Percentiles rank a stretch among this genome's conserved stretches.
Conservation (phyloP, 495 filamentous ascomycete genomes). For the Delitschia confertaspora region DNA sequence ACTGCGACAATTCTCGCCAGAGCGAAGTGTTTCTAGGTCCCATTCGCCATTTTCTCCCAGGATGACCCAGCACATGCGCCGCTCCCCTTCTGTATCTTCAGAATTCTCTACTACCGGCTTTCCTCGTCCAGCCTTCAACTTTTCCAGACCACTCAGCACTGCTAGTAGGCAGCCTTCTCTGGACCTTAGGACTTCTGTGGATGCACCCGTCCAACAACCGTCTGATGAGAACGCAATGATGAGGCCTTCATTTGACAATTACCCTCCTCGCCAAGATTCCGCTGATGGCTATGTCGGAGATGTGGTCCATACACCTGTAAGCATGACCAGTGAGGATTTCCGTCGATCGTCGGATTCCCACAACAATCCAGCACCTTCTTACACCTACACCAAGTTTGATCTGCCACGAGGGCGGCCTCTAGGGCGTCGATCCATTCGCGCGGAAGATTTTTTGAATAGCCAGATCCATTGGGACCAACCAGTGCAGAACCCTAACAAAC, state of each 20-base stretch:
- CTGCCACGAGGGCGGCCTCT: constrained; percentile 73
- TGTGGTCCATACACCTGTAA: constrained; percentile 52
- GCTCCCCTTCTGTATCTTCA: constrained; percentile 76
- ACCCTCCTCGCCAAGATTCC: constrained; percentile 38
- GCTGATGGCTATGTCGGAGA: constrained; percentile 47
- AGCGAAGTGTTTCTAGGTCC: constrained; percentile 46
- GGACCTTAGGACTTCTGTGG: constrained; percentile 48
- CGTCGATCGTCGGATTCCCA: constrained; percentile 37
- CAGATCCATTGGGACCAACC: constrained; percentile 53
- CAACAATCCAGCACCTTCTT: constrained; percentile 51
- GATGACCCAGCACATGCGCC: constrained; percentile 42
- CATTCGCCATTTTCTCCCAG: constrained; percentile 58
- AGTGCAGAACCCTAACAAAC: constrained; percentile 10
- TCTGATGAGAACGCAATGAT: constrained; percentile 49
- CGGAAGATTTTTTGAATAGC: constrained; percentile 51
- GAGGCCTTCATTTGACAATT: constrained; percentile 39
- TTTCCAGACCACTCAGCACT: constrained; percentile 81
- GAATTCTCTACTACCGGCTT: constrained; percentile 57
- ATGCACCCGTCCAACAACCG: constrained; percentile 48
- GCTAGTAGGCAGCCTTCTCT: constrained; percentile 36
- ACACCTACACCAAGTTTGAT: constrained; percentile 73
- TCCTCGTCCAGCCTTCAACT: constrained; percentile 79
- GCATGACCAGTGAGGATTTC: constrained; percentile 53
- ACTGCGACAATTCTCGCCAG: constrained; percentile 33
- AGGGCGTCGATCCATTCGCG: constrained; percentile 56